Conservation (phyloP, 1,284 basidiomycete genomes). For the Violaceomyces palustris region DNA sequence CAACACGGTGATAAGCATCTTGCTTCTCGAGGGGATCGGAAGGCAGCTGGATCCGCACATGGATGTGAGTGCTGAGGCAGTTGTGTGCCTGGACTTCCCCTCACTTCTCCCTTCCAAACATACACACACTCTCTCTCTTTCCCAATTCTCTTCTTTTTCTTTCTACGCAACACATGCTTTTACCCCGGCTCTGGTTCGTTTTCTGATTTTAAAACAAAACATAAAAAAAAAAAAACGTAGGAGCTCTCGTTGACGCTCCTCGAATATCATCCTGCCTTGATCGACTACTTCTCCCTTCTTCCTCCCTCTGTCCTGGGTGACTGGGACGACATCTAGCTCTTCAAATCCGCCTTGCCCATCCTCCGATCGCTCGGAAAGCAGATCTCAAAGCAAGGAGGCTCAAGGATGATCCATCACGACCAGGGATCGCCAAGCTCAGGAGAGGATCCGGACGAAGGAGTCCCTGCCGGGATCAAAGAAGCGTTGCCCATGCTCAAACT, state of each 20-base stretch:
- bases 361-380: constrained; percentile 37
- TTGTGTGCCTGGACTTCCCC: constrained; percentile 54
- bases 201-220: too few species aligned
- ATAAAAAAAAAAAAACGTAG: too few species aligned
- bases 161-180: too few species aligned
- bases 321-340: constrained; percentile 14
- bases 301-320: neutral
- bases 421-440: constrained; percentile 1
- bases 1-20: constrained; percentile 90
- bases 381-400: constrained; percentile 10
- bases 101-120: too few species aligned
- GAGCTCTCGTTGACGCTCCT: too few species aligned
- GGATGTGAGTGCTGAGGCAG: constrained; percentile 81
- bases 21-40: constrained; percentile 93
- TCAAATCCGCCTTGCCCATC: constrained; percentile 48
- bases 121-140: too few species aligned
- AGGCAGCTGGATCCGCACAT: constrained; percentile 84
- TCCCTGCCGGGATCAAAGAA: constrained; percentile 8
- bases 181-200: too few species aligned
- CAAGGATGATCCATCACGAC: constrained; percentile 9
- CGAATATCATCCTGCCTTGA: too few species aligned
- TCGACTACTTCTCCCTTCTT: too few species aligned
- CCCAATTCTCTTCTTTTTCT: too few species aligned
- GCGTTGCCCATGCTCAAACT: constrained; percentile 43
- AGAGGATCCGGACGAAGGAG: too few species aligned